These are phyloP conservation scores for Salvia sclarea DNA, from an alignment of 305 asterid species.

Conservation along the genomic window DNA sequence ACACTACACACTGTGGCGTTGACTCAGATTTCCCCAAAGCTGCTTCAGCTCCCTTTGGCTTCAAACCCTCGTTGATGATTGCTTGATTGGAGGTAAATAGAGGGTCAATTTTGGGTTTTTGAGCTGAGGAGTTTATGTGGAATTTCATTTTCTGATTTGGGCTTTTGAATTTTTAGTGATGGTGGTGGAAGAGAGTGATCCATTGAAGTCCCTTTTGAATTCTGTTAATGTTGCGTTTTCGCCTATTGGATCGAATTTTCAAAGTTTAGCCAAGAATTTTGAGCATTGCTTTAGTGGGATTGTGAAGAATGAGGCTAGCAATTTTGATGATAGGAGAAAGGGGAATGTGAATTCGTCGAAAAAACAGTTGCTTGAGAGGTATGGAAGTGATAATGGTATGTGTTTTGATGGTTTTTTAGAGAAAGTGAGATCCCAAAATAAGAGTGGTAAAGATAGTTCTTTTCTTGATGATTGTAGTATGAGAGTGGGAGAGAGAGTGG, in stretches of 20 bases:
- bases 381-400: slow-evolving; percentile 39
- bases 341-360: slow-evolving; percentile 33
- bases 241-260: slow-evolving; percentile 65
- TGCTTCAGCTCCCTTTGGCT: background rate
- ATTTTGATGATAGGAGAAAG: slow-evolving; percentile 42
- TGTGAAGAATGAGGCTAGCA: slow-evolving; percentile 33
- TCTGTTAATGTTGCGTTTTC: slow-evolving; percentile 63
- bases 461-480: slow-evolving; percentile 24
- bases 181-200: slow-evolving; percentile 65
- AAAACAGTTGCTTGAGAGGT: slow-evolving; percentile 52
- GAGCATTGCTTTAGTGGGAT: slow-evolving; percentile 63
- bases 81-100: slow-evolving; percentile 12
- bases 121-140: slow-evolving; percentile 29
- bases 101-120: slow-evolving; percentile 23
- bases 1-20: slow-evolving; percentile 12
- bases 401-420: slow-evolving; percentile 58
- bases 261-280: slow-evolving; percentile 61
- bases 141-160: slow-evolving; percentile 34
- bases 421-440: slow-evolving; percentile 40
- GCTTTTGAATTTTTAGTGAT: slow-evolving; percentile 47
- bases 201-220: slow-evolving; percentile 60
- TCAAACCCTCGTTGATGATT: background rate
- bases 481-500: slow-evolving; percentile 30
- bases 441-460: slow-evolving; percentile 26
- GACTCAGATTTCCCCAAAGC: background rate